phyloP scores from a whole-genome alignment of 345 rosid species.

The Fremontodendron californicum region DNA sequence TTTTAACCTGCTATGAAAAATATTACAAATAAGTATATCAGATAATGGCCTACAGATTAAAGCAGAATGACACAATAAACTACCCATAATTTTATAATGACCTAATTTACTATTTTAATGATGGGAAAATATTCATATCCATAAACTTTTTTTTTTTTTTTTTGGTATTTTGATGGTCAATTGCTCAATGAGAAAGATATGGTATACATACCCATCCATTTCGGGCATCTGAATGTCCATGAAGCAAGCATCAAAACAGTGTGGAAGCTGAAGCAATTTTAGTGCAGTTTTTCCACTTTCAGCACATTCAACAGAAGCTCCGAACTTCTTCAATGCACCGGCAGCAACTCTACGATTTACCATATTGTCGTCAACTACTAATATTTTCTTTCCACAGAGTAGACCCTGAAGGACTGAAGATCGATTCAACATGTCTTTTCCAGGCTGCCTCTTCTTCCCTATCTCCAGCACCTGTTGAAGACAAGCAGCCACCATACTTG shows the following conservation, averaged over 20 bases:
- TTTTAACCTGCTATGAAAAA: no score
- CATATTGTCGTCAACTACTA: conserved; percentile 87
- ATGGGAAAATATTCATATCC: no score
- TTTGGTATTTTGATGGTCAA: background rate
- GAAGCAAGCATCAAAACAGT: conserved; percentile 84
- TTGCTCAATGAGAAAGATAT: background rate
- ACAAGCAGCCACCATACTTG: conserved; percentile 96
- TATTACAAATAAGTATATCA: no score
- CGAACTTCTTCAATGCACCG: conserved; percentile 90
- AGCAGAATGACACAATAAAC: background rate
- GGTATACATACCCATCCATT: conserved; percentile 79
- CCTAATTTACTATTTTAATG: no score
- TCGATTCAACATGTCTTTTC: conserved; percentile 37
- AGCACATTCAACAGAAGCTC: conserved; percentile 82
- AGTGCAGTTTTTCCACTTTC: conserved; percentile 84
- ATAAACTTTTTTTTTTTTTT: background rate
- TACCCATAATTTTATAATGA: no score
- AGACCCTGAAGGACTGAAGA: conserved; percentile 44
- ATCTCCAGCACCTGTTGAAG: conserved; percentile 71
- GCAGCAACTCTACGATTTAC: conserved; percentile 90
- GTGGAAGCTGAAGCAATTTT: conserved; percentile 68
- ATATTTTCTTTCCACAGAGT: conserved; percentile 71
- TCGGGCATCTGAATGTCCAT: conserved; percentile 99
- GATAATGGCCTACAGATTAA: no score
- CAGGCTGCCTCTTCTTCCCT: conserved; percentile 57